Percentiles rank a stretch among this genome's conserved stretches.
Evolutionary conservation across 192 early-diverging fungal species (phyloP).

Genomic region (Kickxella alabastrina): DNA sequence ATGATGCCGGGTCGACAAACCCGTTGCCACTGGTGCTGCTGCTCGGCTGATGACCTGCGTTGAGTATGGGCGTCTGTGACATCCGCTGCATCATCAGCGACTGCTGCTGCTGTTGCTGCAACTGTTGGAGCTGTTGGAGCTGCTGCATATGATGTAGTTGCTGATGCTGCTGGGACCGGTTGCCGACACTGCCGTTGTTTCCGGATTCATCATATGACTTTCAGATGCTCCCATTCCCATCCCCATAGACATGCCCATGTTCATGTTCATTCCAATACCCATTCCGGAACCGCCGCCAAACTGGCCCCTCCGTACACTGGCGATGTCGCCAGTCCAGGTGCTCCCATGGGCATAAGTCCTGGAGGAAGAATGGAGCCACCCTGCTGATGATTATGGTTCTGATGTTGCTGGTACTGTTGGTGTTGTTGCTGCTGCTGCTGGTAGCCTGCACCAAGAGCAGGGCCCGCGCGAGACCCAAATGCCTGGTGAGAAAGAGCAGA

Average conservation of each 20-base stretch:
- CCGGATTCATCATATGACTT: not conserved
- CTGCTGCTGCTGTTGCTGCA: slow-evolving; percentile 6
- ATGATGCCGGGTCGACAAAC: slow-evolving; percentile 41
- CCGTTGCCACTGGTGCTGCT: slow-evolving; percentile 7
- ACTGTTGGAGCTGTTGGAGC: not conserved
- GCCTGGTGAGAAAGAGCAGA: not conserved
- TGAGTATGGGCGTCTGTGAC: not conserved
- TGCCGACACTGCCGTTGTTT: not conserved
- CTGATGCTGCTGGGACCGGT: slow-evolving; percentile 1
- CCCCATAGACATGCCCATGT: not conserved
- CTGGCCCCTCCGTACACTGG: slow-evolving; percentile 4
- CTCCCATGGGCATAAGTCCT: slow-evolving; percentile 6
- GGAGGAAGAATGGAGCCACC: slow-evolving; percentile 11
- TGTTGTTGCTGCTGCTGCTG: not conserved
- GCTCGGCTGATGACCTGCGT: not conserved
- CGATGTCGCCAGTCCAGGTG: slow-evolving; percentile 1
- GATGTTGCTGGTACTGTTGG: not conserved
- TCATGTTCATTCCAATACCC: not conserved
- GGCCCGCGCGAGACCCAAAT: not conserved
- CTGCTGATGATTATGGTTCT: not conserved
- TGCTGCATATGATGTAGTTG: not conserved
- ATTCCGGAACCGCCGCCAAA: not conserved
- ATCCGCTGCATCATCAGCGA: slow-evolving; percentile 1
- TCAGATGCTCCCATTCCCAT: not conserved
- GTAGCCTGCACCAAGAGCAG: not conserved